Base-by-base conservation (phyloP, 257 asterid species). In the Solanum ossicruentum region DNA sequence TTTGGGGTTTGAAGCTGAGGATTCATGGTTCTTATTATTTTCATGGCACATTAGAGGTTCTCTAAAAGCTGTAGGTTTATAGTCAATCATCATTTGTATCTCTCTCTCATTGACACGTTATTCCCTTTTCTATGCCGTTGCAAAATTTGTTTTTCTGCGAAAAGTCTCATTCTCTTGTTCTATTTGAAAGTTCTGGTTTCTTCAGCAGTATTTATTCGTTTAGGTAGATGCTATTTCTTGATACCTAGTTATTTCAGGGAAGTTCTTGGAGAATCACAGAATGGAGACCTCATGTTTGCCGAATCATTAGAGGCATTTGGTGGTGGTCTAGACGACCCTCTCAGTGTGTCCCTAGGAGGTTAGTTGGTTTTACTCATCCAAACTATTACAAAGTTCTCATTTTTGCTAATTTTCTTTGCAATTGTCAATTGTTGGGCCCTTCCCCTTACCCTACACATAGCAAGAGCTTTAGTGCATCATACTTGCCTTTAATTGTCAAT, bases 281-380 rank as follows among this genome's bases (percentile, higher is more conserved):
- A 92, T 80, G 95, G 95, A 28, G 99, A 96, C 88, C 85, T 88
- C 84, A 90, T 87, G 86, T 96, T 96, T 87, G 99, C 96, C 7
- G 97, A 94, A 84, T 90, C 98, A 61, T 84, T 96, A 88, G 99
- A 96, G 90, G 95, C 97, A 78, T 96, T 96, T 89, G 96, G 96
- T 84, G 99, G 98, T 86, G 98, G 95, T 83, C 93, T 91, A 73
- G 99, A 96, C 84, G 99, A 96, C 88, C 97, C 97, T 84, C 90
- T 96, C 54, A 95, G 98, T 13, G 97, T 95, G 65, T 93, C 99
- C 11, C 87, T 96, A 10, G 99, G 99, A 92, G 99, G 98, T 93
- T 87, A 4, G 51, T 78, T 32, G 55, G 69, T 55, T 26, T 81
- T 84, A 36, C 36, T 66, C 54, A 26, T 32, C 51, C 51, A 66